Conservation (phyloP, 1,284 basidiomycete genomes). For the Takashimella tepidaria region DNA sequence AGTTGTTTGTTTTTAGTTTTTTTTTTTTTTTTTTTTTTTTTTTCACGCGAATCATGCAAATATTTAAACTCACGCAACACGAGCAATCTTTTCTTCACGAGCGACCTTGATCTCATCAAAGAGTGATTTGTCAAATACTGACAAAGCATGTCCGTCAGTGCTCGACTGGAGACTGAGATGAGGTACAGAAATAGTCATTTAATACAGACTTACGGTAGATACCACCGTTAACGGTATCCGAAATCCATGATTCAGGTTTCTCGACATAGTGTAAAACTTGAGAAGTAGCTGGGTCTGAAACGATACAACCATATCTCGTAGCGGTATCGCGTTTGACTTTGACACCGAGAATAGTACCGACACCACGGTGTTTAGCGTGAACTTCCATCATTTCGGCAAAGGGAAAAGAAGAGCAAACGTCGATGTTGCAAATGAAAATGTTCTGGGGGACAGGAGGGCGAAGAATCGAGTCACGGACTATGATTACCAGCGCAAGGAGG, state of each 20-base stretch:
- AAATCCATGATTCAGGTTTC: conserved; percentile 53
- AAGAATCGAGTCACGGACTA: conserved; percentile 52
- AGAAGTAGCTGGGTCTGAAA: conserved; percentile 46
- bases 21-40: too few species aligned
- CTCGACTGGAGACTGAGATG: neutral
- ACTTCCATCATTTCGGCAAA: conserved; percentile 49
- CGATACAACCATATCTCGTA: conserved; percentile 51
- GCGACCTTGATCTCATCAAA: conserved; percentile 53
- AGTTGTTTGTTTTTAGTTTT: too few species aligned
- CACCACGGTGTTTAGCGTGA: conserved; percentile 51
- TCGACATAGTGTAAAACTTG: conserved; percentile 51
- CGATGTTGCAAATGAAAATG: conserved; percentile 54
- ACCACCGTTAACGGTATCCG: conserved; percentile 51
- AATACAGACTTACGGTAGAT: conserved; percentile 40
- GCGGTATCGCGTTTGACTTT: conserved; percentile 50
- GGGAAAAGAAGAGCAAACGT: conserved; percentile 52
- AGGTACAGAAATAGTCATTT: too few species aligned
- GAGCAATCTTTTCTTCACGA: conserved; percentile 51
- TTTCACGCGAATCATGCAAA: too few species aligned
- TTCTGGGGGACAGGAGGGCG: conserved; percentile 47
- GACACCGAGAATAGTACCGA: conserved; percentile 52
- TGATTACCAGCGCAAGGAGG: too few species aligned
- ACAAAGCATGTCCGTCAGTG: conserved; percentile 4
- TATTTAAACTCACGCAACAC: conserved; percentile 47
- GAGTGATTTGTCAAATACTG: conserved; percentile 51